Evolutionary conservation across 1,284 basidiomycete species (phyloP).

Genomic region (Dichomitus squalens): DNA sequence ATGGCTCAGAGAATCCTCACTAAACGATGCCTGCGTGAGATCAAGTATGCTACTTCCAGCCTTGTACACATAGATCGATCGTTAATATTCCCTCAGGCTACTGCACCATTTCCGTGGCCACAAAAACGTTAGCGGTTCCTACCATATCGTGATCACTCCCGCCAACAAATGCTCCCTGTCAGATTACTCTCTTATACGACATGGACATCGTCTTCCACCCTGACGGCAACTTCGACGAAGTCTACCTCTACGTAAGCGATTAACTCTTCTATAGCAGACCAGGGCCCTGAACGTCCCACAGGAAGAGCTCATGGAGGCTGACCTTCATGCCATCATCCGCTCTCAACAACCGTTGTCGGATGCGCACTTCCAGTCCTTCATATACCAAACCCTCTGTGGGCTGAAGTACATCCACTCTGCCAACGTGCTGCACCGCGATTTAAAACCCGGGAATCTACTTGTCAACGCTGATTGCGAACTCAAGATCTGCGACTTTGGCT

Average conservation of each 20-base stretch:
- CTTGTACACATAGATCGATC: conserved; percentile 6
- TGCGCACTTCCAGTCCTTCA: conserved; percentile 97
- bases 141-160: neutral
- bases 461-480: conserved; percentile 99
- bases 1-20: conserved; percentile 81
- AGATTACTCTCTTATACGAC: conserved; percentile 94
- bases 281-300: conserved; percentile 30
- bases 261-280: neutral
- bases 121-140: conserved; percentile 72
- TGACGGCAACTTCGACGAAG: conserved; percentile 91
- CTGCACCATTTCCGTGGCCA: conserved; percentile 96
- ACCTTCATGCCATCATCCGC: conserved; percentile 98
- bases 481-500: conserved; percentile 98
- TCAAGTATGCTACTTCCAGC: conserved; percentile 59
- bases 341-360: conserved; percentile 98
- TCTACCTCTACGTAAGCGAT: conserved; percentile 83
- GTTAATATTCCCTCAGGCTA: conserved; percentile 50
- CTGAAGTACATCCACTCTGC: conserved; percentile 99
- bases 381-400: conserved; percentile 98
- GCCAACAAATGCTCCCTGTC: conserved; percentile 2
- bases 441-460: conserved; percentile 95
- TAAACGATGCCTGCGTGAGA: conserved; percentile 92
- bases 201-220: conserved; percentile 95
- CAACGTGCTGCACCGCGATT: conserved; percentile 95
- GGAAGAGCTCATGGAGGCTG: conserved; percentile 99